These are phyloP conservation scores for Fistulifera solaris DNA, from an alignment of 108 stramenopile genomes.

Conservation along the genomic window DNA sequence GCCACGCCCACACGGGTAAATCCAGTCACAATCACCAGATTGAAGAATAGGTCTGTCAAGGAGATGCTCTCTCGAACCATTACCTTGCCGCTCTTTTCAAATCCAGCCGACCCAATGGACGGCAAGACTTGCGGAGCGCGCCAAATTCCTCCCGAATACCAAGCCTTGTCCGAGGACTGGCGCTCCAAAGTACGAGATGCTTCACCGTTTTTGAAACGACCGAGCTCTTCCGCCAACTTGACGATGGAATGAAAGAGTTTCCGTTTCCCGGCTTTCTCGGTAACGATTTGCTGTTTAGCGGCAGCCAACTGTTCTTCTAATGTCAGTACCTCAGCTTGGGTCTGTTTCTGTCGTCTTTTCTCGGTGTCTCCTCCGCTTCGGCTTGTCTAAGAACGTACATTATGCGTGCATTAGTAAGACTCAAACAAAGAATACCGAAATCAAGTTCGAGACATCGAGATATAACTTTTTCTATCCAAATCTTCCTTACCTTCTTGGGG, in stretches of 20 bases:
- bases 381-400: too few relatives aligned
- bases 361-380: too few relatives aligned
- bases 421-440: too few relatives aligned
- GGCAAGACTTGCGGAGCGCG: constrained; percentile 54
- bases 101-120: constrained; percentile 14
- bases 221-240: constrained; percentile 68
- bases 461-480: too few relatives aligned
- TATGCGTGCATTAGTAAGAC: too few relatives aligned
- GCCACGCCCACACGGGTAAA: constrained; percentile 69
- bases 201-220: constrained; percentile 6
- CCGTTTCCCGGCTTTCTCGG: constrained; percentile 68
- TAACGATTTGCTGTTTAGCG: constrained; percentile 25
- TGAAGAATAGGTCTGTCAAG: constrained; percentile 64
- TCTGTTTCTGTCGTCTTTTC: too few relatives aligned
- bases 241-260: constrained; percentile 68
- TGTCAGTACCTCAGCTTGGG: too few relatives aligned
- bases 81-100: constrained; percentile 3
- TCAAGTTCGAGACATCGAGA: too few relatives aligned
- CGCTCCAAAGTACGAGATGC: constrained; percentile 9
- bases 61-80: constrained; percentile 40
- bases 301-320: constrained; percentile 10
- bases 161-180: constrained; percentile 37
- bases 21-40: constrained; percentile 69
- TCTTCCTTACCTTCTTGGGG: too few relatives aligned
- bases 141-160: constrained; percentile 83